Evolutionary conservation across 306 rosid genomes (phyloP), one percentile per base, ranked within the genome.

Genomic region (Alnus glutinosa): DNA sequence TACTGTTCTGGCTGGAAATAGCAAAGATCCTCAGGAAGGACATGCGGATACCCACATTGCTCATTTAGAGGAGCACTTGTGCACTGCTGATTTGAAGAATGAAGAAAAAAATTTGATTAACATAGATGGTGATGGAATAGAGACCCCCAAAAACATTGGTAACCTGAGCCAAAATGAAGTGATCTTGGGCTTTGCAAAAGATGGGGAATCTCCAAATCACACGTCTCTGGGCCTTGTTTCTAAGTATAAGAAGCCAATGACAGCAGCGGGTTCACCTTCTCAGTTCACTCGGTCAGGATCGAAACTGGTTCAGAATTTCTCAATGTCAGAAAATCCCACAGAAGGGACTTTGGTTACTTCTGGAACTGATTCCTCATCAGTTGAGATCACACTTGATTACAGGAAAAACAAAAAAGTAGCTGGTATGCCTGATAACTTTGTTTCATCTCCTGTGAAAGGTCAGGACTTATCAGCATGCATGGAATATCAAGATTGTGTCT

Each of bases 101-200:
- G 83, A 78, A 76, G 75, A 57, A 75, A 61, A 70, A 77, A 74
- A 59, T 68, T 83, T 88, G 80, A 76, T 81, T 80, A 72, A 75
- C 74, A 54, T 79, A 12, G 84, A 76, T 34, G 81, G 55, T 66
- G 55, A 58, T 85, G 88, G 55, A 77, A 72, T 69, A 80, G 63
- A 54, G 58, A 77, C 83, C 76, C 79, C 77, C 50, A 70, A 75
- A 81, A 77, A 61, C 68, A 64, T 75, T 42, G 70, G 80, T 63
- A 79, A 70, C 72, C 70, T 70, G 78, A 85, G 83, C 62, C 89
- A 83, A 55, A 72, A 73, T 87, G 77, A 84, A 64, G 87, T 75
- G 69, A 77, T 44, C 9, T 39, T 50, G 59, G 85, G 59, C 77
- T 74, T 71, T 75, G 76, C 51, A 64, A 64, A 68, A 55, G 83